These are phyloP conservation scores for Fusarium coffeatum DNA, from an alignment of 2,329 filamentous ascomycete species.

Conservation along the genomic window DNA sequence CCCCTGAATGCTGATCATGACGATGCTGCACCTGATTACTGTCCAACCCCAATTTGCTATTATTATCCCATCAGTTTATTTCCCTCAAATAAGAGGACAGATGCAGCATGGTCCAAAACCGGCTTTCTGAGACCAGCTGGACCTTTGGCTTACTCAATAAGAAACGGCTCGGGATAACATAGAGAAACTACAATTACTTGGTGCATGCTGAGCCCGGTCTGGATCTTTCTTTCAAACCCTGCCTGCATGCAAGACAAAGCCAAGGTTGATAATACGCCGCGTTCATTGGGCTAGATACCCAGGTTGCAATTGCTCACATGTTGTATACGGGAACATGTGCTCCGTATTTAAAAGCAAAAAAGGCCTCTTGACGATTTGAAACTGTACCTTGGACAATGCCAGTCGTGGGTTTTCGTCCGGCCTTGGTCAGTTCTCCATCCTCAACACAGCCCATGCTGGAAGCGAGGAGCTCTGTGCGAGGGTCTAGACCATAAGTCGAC, in stretches of 20 bases:
- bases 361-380: conserved; percentile 10
- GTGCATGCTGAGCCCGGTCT: conserved; percentile 26
- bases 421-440: conserved; percentile 21
- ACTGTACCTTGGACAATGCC: background rate
- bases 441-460: conserved; percentile 20
- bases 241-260: conserved; percentile 31
- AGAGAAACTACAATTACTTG: background rate
- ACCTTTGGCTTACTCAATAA: conserved; percentile 21
- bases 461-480: conserved; percentile 9
- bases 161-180: conserved; percentile 1
- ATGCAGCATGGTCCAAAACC: conserved; percentile 31
- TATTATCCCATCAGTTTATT: conserved; percentile 2
- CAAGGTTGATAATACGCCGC: conserved; percentile 19
- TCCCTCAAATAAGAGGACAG: conserved; percentile 3
- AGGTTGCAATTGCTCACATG: conserved; percentile 13
- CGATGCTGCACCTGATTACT: conserved; percentile 24
- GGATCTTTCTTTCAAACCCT: conserved; percentile 38
- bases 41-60: conserved; percentile 19
- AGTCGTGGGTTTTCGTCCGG: conserved; percentile 4
- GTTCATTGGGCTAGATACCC: conserved; percentile 19
- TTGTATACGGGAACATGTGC: conserved; percentile 15
- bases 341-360: conserved; percentile 17
- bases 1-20: conserved; percentile 33
- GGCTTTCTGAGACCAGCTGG: conserved; percentile 28
- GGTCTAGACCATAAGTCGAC: conserved; percentile 29